phyloP scores from a whole-genome alignment of 495 filamentous ascomycete genomes.

The Bryoglossum gracile region DNA sequence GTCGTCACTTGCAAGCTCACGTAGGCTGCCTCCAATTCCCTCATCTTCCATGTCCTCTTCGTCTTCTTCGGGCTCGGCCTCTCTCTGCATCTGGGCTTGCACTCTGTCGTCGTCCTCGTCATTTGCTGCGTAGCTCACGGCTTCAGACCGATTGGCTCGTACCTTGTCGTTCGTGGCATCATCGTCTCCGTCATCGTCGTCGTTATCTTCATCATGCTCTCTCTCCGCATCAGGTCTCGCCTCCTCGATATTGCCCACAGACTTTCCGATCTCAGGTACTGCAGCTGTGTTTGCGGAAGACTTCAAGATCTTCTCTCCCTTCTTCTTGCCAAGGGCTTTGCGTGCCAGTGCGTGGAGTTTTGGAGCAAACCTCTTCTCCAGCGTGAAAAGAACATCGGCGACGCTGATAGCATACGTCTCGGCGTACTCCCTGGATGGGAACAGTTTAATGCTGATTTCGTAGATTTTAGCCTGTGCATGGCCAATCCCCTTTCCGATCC shows the following conservation, averaged over 20 bases:
- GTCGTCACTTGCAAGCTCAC: slow-evolving; percentile 37
- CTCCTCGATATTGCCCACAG: slow-evolving; percentile 61
- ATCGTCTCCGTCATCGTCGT: slow-evolving; percentile 69
- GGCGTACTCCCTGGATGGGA: slow-evolving; percentile 73
- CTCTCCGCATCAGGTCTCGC: slow-evolving; percentile 38
- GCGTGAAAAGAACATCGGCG: slow-evolving; percentile 63
- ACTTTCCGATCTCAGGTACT: slow-evolving; percentile 74
- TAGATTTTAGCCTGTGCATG: slow-evolving; percentile 72
- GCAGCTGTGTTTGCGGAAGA: slow-evolving; percentile 50
- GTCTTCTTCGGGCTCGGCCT: slow-evolving; percentile 42
- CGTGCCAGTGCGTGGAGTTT: slow-evolving; percentile 58
- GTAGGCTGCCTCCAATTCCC: slow-evolving; percentile 45
- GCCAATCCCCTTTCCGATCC: slow-evolving; percentile 58
- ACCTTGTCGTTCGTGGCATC: slow-evolving; percentile 79
- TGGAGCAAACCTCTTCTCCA: slow-evolving; percentile 76
- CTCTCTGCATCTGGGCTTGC: slow-evolving; percentile 46
- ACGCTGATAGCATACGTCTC: slow-evolving; percentile 76
- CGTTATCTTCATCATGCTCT: slow-evolving; percentile 52
- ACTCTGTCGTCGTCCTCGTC: slow-evolving; percentile 86
- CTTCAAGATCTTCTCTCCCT: slow-evolving; percentile 51
- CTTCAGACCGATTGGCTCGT: slow-evolving; percentile 65
- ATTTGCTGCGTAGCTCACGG: slow-evolving; percentile 79
- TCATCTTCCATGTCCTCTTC: slow-evolving; percentile 47
- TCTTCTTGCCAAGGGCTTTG: slow-evolving; percentile 73
- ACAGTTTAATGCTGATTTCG: slow-evolving; percentile 73